These are phyloP conservation scores for Cydonia oblonga DNA, from an alignment of 331 rosid species.

Conservation along the genomic window DNA sequence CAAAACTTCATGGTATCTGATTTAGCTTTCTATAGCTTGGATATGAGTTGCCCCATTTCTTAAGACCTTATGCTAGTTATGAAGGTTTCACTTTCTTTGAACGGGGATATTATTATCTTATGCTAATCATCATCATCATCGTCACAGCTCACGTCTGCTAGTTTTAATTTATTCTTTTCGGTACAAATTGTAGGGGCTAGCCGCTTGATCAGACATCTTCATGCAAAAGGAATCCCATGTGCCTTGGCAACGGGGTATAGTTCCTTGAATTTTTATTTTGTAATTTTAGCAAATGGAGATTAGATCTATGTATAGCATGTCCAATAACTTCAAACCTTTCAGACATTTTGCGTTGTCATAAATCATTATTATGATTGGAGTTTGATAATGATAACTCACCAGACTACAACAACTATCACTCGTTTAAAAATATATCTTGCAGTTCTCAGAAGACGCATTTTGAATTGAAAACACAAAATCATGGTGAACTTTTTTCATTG, in stretches of 20 bases:
- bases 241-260: conserved; percentile 79
- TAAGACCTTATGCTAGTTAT: background rate
- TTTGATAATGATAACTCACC: background rate
- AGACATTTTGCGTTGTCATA: background rate
- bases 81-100: background rate
- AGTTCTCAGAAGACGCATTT: conserved; percentile 76
- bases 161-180: conserved; percentile 3
- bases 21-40: background rate
- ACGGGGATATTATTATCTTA: background rate
- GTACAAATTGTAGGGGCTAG: conserved; percentile 49
- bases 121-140: too few relatives aligned
- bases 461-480: conserved; percentile 74
- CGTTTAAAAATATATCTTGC: conserved; percentile 15
- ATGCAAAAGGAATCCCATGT: conserved; percentile 67
- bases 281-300: background rate
- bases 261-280: too few relatives aligned
- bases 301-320: background rate
- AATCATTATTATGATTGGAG: background rate
- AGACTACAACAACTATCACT: conserved; percentile 11
- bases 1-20: background rate
- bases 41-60: background rate
- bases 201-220: conserved; percentile 62
- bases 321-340: background rate
- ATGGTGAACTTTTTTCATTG: conserved; percentile 58
- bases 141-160: background rate